Evolutionary conservation across 345 rosid species (phyloP).

Genomic region (Eucalyptus sideroxylon): DNA sequence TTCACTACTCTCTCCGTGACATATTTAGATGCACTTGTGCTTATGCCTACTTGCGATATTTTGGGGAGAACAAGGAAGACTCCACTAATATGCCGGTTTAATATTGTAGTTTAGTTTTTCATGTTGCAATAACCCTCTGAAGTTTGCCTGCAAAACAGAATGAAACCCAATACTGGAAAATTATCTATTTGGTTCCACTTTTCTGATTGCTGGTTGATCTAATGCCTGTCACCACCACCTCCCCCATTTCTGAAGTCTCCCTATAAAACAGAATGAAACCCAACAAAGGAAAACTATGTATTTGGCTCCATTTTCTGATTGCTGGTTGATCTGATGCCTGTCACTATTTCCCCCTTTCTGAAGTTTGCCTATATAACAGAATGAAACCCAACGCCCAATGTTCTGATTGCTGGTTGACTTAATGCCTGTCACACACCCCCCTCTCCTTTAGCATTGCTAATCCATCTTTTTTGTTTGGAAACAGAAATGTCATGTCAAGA

Average conservation of each 20-base stretch:
- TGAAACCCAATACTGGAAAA: not conserved
- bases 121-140: not conserved
- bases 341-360: not conserved
- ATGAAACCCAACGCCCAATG: not conserved
- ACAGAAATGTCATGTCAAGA: slow-evolving; percentile 61
- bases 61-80: not conserved
- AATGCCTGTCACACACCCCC: not conserved
- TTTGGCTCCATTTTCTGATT: not conserved
- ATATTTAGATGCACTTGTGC: not conserved
- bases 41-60: not conserved
- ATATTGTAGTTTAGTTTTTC: not conserved
- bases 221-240: not conserved
- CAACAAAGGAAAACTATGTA: not conserved
- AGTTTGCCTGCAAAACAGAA: not conserved
- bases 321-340: not conserved
- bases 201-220: not conserved
- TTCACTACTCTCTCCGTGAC: not conserved
- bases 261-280: not conserved
- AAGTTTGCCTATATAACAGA: not conserved
- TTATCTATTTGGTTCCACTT: not conserved
- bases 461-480: not conserved
- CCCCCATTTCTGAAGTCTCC: not conserved
- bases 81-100: not conserved
- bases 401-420: not conserved
- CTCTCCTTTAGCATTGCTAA: not conserved